Conservation (phyloP, 164 flowering plant species). For the Vitis amurensis region DNA sequence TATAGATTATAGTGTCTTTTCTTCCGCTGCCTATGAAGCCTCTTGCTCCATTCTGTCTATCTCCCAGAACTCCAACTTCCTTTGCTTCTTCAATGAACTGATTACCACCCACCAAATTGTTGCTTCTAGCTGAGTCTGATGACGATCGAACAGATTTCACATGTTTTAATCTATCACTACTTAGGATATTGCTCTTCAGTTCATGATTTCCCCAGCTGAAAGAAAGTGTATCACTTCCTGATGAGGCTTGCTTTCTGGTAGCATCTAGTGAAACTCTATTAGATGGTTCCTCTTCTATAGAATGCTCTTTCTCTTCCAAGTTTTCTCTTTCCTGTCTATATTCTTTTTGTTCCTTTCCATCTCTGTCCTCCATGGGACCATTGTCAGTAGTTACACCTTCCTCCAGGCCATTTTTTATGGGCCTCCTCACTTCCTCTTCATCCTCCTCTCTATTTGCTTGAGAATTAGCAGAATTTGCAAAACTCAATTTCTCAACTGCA, state of each 20-base stretch:
- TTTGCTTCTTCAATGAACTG: slow-evolving; percentile 22
- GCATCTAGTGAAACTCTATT: slow-evolving; percentile 20
- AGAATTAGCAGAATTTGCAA: slow-evolving; percentile 11
- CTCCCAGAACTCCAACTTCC: slow-evolving; percentile 17
- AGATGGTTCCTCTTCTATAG: slow-evolving; percentile 18
- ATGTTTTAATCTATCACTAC: slow-evolving; percentile 41
- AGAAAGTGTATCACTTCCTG: slow-evolving; percentile 25
- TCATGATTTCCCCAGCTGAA: slow-evolving; percentile 24
- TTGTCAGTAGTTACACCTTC: slow-evolving; percentile 17
- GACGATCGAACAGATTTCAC: slow-evolving; percentile 70
- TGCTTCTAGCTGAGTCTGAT: slow-evolving; percentile 39
- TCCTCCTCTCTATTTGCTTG: slow-evolving; percentile 14
- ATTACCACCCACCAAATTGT: slow-evolving; percentile 25
- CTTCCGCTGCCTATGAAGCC: slow-evolving; percentile 20
- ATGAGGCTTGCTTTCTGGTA: slow-evolving; percentile 16
- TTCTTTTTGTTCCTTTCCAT: slow-evolving; percentile 22
- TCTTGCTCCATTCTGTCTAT: slow-evolving; percentile 18
- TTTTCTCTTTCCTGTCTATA: slow-evolving; percentile 20
- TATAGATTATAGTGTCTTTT: slow-evolving; percentile 32
- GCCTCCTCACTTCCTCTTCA: slow-evolving; percentile 13
- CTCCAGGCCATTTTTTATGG: slow-evolving; percentile 7
- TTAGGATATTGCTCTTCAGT: slow-evolving; percentile 20
- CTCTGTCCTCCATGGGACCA: slow-evolving; percentile 19
- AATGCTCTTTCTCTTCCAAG: slow-evolving; percentile 15
- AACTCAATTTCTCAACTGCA: slow-evolving; percentile 14